Base-by-base conservation (phyloP, 192 early-diverging fungal species). In the Coemansia sp. region DNA sequence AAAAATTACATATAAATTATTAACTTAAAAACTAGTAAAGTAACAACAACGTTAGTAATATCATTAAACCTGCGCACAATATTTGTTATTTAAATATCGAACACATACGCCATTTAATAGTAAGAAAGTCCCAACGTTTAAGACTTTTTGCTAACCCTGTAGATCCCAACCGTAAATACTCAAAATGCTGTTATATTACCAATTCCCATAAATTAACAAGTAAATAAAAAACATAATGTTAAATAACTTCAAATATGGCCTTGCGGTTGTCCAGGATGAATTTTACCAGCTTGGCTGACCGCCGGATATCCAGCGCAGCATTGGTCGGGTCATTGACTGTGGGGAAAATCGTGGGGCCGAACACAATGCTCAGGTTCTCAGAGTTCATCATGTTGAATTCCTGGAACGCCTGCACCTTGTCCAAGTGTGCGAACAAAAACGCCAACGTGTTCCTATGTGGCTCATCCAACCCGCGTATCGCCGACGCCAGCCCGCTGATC, bases 341-440 rank as follows among this genome's bases (percentile, higher is more conserved):
- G 11, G 75, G 75, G 13, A 70, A 44, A 12, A 78, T 64, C 9
- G 93, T 96, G 12, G 94, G 92, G 9, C 93, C 94, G 88, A 95
- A 96, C 9, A 98, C 89, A 44, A 96, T 93, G 23, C 89, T 80
- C 46, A 98, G 75, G 62, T 98, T 98, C 33, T 84, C 74, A 12
- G 84, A 77, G 25, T 83, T 86, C 96, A 98, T 98, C 79, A 89
- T 91, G 59, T 93, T 98, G 18, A 82, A 81, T 25, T 76, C 69
- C 60, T 93, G 87, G 55, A 92, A 80, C 24, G 78, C 73, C 60
- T 91, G 86, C 37, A 98, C 66, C 87, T 80, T 85, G 54, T 89
- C 78, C 47, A 98, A 73, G 66, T 98, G 96, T 7, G 73, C 72
- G 66, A 92, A 87, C 47, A 98, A 61, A 40, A 81, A 88, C 38